Evolutionary conservation across 2,329 filamentous ascomycete genomes (phyloP).

Genomic region (Pseudogymnoascus verrucosus): DNA sequence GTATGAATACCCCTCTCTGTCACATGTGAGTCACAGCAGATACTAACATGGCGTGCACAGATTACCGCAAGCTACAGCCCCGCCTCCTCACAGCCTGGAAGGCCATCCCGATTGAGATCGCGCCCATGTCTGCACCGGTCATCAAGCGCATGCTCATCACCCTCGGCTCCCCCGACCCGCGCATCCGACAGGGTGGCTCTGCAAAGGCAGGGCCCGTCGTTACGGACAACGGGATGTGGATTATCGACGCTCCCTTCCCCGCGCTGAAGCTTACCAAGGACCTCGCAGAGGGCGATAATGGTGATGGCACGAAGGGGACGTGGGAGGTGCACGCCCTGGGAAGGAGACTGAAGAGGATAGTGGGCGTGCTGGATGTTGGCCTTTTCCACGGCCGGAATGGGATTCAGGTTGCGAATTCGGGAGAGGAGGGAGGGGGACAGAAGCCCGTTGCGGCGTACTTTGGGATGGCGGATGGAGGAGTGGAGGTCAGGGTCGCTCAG

Average conservation of each 20-base stretch:
- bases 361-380: conserved; percentile 85
- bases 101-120: conserved; percentile 85
- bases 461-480: conserved; percentile 71
- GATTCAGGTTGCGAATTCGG: conserved; percentile 52
- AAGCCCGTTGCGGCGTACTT: conserved; percentile 94
- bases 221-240: conserved; percentile 80
- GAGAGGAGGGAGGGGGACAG: conserved; percentile 62
- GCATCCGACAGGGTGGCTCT: conserved; percentile 62
- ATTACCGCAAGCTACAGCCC: conserved; percentile 81
- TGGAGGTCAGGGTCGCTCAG: conserved; percentile 44
- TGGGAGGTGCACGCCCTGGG: conserved; percentile 78
- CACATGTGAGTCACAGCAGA: not conserved
- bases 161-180: conserved; percentile 65
- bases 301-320: conserved; percentile 52
- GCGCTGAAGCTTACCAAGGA: conserved; percentile 59
- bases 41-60: conserved; percentile 35
- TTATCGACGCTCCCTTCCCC: conserved; percentile 86
- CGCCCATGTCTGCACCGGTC: conserved; percentile 70
- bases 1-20: conserved; percentile 37
- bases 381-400: conserved; percentile 82
- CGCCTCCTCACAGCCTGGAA: conserved; percentile 73
- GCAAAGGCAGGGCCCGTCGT: conserved; percentile 76
- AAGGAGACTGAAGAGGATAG: conserved; percentile 66
- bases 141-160: conserved; percentile 65
- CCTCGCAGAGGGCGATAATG: conserved; percentile 34